Evolutionary conservation across 257 asterid genomes (phyloP).

Genomic region (Gentiana dahurica): DNA sequence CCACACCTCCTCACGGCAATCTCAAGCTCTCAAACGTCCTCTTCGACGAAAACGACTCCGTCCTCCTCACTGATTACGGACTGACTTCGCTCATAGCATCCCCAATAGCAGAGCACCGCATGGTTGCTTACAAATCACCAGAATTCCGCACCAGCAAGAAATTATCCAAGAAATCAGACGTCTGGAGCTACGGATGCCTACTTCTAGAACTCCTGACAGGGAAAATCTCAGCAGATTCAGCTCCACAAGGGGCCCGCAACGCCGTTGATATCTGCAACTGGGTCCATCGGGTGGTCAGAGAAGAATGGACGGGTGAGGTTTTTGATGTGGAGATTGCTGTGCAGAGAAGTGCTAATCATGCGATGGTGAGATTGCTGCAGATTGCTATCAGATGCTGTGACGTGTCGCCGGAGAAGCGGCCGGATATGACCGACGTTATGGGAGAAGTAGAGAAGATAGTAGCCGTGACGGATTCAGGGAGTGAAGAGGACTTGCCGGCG

Average conservation of each 20-base stretch:
- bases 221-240: conserved; percentile 37
- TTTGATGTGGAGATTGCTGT: conserved; percentile 66
- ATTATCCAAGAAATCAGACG: conserved; percentile 52
- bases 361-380: conserved; percentile 54
- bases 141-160: conserved; percentile 39
- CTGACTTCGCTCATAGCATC: conserved; percentile 38
- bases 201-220: conserved; percentile 73
- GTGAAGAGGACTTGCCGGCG: conserved; percentile 35
- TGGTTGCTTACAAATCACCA: conserved; percentile 57
- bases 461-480: conserved; percentile 31
- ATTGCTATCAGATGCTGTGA: conserved; percentile 62
- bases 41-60: conserved; percentile 31
- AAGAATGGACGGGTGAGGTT: conserved; percentile 94
- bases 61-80: conserved; percentile 56
- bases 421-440: conserved; percentile 42
- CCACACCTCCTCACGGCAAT: conserved; percentile 61
- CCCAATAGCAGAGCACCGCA: conserved; percentile 44
- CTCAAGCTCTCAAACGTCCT: conserved; percentile 61
- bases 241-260: conserved; percentile 32
- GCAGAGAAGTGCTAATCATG: conserved; percentile 52
- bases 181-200: conserved; percentile 73
- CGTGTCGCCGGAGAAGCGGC: conserved; percentile 50
- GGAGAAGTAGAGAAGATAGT: conserved; percentile 51
- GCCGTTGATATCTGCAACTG: conserved; percentile 64
- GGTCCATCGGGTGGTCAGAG: conserved; percentile 78